Percentiles rank a stretch among this genome's conserved stretches.
Evolutionary conservation across 768 basidiomycete species (phyloP).

Genomic region (Chalciporus chontae): DNA sequence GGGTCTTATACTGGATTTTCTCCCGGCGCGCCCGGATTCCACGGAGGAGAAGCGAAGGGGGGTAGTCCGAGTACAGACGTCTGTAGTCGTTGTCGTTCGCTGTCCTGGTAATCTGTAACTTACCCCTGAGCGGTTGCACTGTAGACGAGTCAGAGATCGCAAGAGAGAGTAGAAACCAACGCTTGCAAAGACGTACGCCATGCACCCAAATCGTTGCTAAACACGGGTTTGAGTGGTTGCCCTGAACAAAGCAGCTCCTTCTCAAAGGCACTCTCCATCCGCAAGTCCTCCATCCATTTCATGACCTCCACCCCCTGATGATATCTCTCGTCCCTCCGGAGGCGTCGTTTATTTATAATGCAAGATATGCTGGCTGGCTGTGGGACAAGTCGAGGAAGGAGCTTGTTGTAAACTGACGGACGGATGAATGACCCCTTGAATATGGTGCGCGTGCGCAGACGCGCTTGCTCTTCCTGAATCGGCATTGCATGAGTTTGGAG

Average conservation of each 20-base stretch:
- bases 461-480: conserved; percentile 53
- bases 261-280: conserved; percentile 40
- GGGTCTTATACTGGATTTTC: conserved; percentile 63
- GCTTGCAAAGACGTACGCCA: conserved; percentile 18
- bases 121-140: conserved; percentile 39
- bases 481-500: conserved; percentile 1
- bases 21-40: conserved; percentile 57
- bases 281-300: conserved; percentile 34
- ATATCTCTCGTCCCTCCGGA: conserved; percentile 44
- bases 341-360: conserved; percentile 58
- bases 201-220: conserved; percentile 14
- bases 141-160: background rate
- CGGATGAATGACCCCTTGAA: conserved; percentile 71
- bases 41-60: conserved; percentile 45
- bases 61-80: conserved; percentile 42
- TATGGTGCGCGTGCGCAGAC: conserved; percentile 57
- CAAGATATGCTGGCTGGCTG: conserved; percentile 70
- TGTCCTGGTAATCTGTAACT: conserved; percentile 29
- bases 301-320: conserved; percentile 31
- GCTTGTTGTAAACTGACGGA: conserved; percentile 58
- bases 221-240: conserved; percentile 26
- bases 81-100: conserved; percentile 38
- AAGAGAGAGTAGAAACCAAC: too few relatives aligned
- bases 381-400: conserved; percentile 76
- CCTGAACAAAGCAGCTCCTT: conserved; percentile 13